A percentile compares a stretch with the other conserved stretches of the same genome.
phyloP scores from a whole-genome alignment of 2,329 filamentous ascomycete species.

The Aspergillus novofumigatus region DNA sequence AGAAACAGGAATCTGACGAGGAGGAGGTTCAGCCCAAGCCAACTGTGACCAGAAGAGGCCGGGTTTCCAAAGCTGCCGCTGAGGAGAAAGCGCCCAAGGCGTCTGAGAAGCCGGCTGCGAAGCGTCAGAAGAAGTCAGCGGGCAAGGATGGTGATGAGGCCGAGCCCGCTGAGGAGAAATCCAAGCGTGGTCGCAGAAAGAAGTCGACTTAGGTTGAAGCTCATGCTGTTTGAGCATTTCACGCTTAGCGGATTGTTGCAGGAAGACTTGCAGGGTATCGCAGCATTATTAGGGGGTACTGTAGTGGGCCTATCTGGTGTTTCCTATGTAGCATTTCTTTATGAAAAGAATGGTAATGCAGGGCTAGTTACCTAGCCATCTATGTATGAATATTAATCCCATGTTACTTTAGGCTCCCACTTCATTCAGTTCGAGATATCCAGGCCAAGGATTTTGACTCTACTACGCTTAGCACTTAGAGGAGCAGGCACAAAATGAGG shows the following conservation, averaged over 20 bases:
- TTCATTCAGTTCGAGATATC: no score
- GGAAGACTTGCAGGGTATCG: neutral
- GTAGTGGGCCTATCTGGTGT: neutral
- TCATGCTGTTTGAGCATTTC: neutral
- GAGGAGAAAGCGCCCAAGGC: slow-evolving; percentile 4
- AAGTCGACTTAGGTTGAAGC: slow-evolving; percentile 1
- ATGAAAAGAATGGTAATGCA: neutral
- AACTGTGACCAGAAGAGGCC: slow-evolving; percentile 18
- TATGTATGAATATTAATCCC: neutral
- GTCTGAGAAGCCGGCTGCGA: slow-evolving; percentile 5
- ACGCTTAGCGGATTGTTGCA: neutral
- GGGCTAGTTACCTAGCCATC: neutral
- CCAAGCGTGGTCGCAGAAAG: slow-evolving; percentile 24
- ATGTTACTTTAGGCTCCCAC: no score
- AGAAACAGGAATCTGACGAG: slow-evolving; percentile 5
- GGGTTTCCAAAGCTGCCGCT: slow-evolving; percentile 9
- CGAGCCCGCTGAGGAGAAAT: slow-evolving; percentile 16
- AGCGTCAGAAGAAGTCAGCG: slow-evolving; percentile 12
- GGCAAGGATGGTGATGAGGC: slow-evolving; percentile 13
- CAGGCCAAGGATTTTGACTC: no score
- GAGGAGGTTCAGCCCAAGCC: slow-evolving; percentile 11
- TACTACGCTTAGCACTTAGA: neutral
- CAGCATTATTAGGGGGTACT: neutral
- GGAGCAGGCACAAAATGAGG: slow-evolving; percentile 26
- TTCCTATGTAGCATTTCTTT: neutral